Percentiles rank a stretch among this genome's conserved stretches.
Evolutionary conservation across 2,329 filamentous ascomycete genomes (phyloP).

Genomic region (Apiospora sp.): DNA sequence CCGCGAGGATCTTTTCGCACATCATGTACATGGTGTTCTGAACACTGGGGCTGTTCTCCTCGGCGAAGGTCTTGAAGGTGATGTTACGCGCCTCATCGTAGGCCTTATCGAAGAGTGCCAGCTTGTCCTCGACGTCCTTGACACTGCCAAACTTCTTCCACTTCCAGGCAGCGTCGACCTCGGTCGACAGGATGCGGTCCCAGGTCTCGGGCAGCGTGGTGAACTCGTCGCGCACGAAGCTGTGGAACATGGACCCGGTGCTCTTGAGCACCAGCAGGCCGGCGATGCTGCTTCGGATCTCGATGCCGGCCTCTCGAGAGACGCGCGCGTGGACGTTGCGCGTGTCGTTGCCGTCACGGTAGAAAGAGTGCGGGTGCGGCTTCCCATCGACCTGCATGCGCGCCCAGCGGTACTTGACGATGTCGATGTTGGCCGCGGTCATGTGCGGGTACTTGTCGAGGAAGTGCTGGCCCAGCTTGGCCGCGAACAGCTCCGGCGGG

Average conservation of each 20-base stretch:
- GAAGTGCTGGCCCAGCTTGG: constrained; percentile 87
- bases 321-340: constrained; percentile 81
- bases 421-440: constrained; percentile 79
- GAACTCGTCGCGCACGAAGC: constrained; percentile 92
- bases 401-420: constrained; percentile 90
- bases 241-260: constrained; percentile 95
- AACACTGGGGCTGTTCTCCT: constrained; percentile 90
- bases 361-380: constrained; percentile 94
- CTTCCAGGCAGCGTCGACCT: constrained; percentile 86
- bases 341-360: constrained; percentile 87
- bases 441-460: constrained; percentile 89
- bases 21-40: constrained; percentile 99
- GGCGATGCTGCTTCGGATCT: constrained; percentile 78
- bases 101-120: constrained; percentile 77
- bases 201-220: constrained; percentile 89
- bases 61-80: constrained; percentile 90
- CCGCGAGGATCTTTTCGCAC: constrained; percentile 83
- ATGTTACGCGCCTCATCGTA: constrained; percentile 81
- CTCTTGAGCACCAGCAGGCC: constrained; percentile 92
- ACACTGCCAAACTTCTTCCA: constrained; percentile 78
- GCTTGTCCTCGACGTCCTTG: constrained; percentile 70
- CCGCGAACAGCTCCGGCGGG: constrained; percentile 90
- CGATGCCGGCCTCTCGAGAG: constrained; percentile 72
- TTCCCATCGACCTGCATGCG: constrained; percentile 87
- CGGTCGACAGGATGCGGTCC: constrained; percentile 95